These are phyloP conservation scores for Penicillium salamii DNA, from an alignment of 495 filamentous ascomycete genomes.

Conservation along the genomic window DNA sequence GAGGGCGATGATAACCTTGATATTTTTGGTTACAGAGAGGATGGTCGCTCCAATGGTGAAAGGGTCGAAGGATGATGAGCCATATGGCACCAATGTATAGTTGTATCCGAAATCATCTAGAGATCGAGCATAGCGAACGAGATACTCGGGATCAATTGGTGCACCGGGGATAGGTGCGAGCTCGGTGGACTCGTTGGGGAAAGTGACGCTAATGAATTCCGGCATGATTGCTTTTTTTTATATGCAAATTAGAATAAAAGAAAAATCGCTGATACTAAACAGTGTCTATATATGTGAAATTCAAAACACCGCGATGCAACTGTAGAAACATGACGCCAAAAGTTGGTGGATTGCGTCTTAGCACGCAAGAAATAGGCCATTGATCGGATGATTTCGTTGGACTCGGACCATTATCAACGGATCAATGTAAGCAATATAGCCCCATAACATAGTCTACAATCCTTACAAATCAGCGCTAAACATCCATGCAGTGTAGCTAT, in stretches of 20 bases:
- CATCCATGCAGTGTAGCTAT: neutral
- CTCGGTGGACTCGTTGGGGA: conserved; percentile 50
- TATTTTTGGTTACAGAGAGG: conserved; percentile 46
- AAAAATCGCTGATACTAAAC: too few relatives aligned
- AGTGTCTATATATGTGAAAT: neutral
- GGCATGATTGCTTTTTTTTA: conserved; percentile 35
- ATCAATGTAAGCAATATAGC: neutral
- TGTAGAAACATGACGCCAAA: neutral
- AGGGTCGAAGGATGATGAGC: conserved; percentile 48
- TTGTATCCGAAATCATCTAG: conserved; percentile 54
- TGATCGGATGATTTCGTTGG: neutral
- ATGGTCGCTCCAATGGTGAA: conserved; percentile 53
- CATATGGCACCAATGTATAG: conserved; percentile 54
- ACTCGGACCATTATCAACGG: neutral
- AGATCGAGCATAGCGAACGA: conserved; percentile 46
- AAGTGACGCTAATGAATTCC: conserved; percentile 54
- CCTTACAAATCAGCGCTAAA: neutral
- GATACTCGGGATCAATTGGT: conserved; percentile 44
- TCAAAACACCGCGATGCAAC: neutral
- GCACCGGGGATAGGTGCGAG: conserved; percentile 46
- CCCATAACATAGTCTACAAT: neutral
- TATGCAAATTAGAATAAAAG: too few relatives aligned
- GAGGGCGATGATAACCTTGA: conserved; percentile 57
- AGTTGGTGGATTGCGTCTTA: conserved; percentile 4
- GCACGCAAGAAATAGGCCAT: conserved; percentile 1